Conservation (phyloP, 1,284 basidiomycete species). For the Takashimella tepidaria region DNA sequence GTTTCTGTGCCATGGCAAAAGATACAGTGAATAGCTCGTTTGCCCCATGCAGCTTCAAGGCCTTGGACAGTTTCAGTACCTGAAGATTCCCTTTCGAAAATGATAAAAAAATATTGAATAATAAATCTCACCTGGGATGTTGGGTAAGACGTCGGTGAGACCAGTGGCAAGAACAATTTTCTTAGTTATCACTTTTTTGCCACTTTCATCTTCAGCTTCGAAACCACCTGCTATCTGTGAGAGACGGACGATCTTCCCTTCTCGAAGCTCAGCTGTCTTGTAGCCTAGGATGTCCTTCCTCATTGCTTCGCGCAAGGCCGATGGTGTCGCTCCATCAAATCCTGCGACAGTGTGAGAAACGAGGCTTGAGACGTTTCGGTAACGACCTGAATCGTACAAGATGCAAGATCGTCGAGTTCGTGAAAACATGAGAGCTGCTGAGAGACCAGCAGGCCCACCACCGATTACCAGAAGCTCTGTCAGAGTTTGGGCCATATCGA, state of each 20-base stretch:
- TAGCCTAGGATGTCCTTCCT: slow-evolving; percentile 2
- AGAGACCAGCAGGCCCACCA: slow-evolving; percentile 34
- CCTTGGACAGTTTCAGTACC: slow-evolving; percentile 9
- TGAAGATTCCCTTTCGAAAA: background rate
- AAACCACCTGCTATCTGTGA: slow-evolving; percentile 9
- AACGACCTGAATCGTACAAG: slow-evolving; percentile 26
- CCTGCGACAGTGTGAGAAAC: slow-evolving; percentile 23
- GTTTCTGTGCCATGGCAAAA: slow-evolving; percentile 39
- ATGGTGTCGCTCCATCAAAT: slow-evolving; percentile 16
- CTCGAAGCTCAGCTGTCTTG: slow-evolving; percentile 1
- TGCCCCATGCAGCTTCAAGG: slow-evolving; percentile 27
- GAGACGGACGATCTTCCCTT: slow-evolving; percentile 15
- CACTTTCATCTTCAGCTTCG: slow-evolving; percentile 17
- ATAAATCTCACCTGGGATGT: slow-evolving; percentile 26
- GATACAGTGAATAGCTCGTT: slow-evolving; percentile 28
- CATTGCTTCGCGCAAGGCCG: slow-evolving; percentile 7
- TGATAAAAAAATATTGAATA: background rate
- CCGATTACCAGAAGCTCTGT: slow-evolving; percentile 29
- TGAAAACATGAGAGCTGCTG: slow-evolving; percentile 19
- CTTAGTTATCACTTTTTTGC: slow-evolving; percentile 13
- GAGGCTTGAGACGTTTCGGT: slow-evolving; percentile 19
- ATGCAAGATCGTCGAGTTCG: slow-evolving; percentile 21
- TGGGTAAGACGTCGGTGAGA: slow-evolving; percentile 23
- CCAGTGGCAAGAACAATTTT: slow-evolving; percentile 34
- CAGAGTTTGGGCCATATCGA: background rate